phyloP scores from a whole-genome alignment of 1,139 yeast species.

The Scheffersomyces illinoinensis region DNA sequence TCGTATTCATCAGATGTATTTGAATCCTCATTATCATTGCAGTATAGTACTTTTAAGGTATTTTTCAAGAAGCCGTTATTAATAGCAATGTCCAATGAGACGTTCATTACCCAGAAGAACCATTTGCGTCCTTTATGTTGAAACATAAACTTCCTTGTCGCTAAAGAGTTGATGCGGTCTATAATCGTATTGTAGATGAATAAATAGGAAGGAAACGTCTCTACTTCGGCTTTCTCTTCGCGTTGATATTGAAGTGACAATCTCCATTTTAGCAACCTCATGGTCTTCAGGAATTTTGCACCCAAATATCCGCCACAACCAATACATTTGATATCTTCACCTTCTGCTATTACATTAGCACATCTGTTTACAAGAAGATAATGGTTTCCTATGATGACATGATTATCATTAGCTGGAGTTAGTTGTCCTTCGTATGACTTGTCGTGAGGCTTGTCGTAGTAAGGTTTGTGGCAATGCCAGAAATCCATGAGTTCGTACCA shows the following conservation, averaged over 20 bases:
- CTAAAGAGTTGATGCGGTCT: constrained; percentile 49
- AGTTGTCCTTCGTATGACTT: constrained; percentile 39
- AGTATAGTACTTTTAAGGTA: constrained; percentile 18
- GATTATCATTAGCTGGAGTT: constrained; percentile 40
- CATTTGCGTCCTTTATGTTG: constrained; percentile 8
- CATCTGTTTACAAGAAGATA: constrained; percentile 48
- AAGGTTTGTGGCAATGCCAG: constrained; percentile 97
- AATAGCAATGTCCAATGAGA: constrained; percentile 18
- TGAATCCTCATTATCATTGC: constrained; percentile 3
- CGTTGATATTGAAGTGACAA: constrained; percentile 30
- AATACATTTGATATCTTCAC: constrained; percentile 21
- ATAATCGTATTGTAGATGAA: constrained; percentile 40
- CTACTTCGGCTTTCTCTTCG: constrained; percentile 12
- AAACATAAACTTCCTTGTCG: constrained; percentile 48
- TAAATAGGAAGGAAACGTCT: constrained; percentile 31
- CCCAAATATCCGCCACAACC: constrained; percentile 37
- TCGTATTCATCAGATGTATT: constrained; percentile 17
- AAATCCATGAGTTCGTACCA: constrained; percentile 97
- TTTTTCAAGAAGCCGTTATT: constrained; percentile 7
- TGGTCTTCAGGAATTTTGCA: constrained; percentile 19
- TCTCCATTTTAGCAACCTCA: constrained; percentile 64
- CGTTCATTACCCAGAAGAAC: constrained; percentile 22
- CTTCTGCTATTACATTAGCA: constrained; percentile 10
- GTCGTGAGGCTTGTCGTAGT: constrained; percentile 18
- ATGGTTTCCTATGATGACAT: constrained; percentile 57